These are phyloP conservation scores for Malassezia globosa DNA, from an alignment of 1,284 basidiomycete genomes.

Conservation along the genomic window DNA sequence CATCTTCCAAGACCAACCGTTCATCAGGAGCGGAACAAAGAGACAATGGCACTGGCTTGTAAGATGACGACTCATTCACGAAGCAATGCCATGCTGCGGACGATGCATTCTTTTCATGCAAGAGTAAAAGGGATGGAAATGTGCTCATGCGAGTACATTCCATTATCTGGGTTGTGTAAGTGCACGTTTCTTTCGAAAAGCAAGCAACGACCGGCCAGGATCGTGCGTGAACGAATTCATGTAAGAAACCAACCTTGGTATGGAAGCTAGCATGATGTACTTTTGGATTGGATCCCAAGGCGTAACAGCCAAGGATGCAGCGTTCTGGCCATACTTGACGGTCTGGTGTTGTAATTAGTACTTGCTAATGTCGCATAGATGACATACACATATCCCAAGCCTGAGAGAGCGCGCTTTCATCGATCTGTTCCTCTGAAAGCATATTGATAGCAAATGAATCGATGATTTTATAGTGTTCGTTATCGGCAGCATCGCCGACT, in stretches of 20 bases:
- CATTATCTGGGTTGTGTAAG: too few species aligned
- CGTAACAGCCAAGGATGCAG: constrained; percentile 8
- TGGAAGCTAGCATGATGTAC: background rate
- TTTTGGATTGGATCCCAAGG: background rate
- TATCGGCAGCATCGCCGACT: background rate
- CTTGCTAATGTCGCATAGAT: too few species aligned
- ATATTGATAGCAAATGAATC: background rate
- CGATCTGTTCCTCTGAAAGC: background rate
- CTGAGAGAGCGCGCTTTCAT: background rate
- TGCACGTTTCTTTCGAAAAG: too few species aligned
- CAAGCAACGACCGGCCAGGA: too few species aligned
- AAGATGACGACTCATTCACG: too few species aligned
- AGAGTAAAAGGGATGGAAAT: too few species aligned
- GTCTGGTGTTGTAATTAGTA: constrained; percentile 8
- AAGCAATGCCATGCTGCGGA: too few species aligned
- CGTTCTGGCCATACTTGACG: constrained; percentile 11
- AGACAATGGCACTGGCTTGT: background rate
- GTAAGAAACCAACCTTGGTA: too few species aligned
- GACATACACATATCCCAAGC: constrained; percentile 8
- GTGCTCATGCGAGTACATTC: too few species aligned
- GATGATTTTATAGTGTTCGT: background rate
- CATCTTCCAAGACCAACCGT: constrained; percentile 10
- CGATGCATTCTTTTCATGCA: too few species aligned
- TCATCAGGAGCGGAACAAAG: constrained; percentile 47
- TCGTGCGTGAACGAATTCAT: too few species aligned